Conservation (phyloP, 352 stramenopile genomes). For the Globisporangium alternatum region DNA sequence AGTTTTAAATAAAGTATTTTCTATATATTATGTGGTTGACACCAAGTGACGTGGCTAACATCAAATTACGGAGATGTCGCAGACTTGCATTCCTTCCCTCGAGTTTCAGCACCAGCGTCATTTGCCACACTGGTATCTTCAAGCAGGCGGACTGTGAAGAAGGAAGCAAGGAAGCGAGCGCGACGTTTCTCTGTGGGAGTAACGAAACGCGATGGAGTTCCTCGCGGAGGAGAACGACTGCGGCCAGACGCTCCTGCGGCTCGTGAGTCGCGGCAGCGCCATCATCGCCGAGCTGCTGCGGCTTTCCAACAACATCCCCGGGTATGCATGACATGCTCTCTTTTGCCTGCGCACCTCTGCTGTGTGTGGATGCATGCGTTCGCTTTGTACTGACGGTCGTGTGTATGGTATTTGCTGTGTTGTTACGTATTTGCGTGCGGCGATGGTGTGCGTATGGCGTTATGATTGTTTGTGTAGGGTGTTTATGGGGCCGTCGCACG, state of each 20-base stretch:
- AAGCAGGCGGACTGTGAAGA: not conserved
- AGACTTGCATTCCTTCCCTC: slow-evolving; percentile 2
- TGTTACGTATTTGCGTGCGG: not conserved
- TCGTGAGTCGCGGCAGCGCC: slow-evolving; percentile 88
- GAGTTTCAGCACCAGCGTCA: slow-evolving; percentile 4
- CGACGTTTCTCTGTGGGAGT: not conserved
- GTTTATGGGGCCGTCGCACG: slow-evolving; percentile 82
- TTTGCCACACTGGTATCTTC: slow-evolving; percentile 5
- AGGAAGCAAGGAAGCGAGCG: not conserved
- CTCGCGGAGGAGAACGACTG: slow-evolving; percentile 93
- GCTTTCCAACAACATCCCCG: slow-evolving; percentile 90
- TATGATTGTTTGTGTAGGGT: slow-evolving; percentile 36
- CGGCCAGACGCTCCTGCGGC: slow-evolving; percentile 91
- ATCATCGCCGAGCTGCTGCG: slow-evolving; percentile 93
- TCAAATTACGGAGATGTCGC: no score
- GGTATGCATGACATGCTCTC: slow-evolving; percentile 27
- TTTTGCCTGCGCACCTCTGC: not conserved
- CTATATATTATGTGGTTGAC: no score
- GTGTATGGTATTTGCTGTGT: not conserved
- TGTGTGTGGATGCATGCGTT: not conserved
- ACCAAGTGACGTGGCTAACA: no score
- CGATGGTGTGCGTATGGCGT: not conserved
- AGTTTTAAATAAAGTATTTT: no score
- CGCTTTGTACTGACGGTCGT: not conserved
- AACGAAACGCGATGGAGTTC: slow-evolving; percentile 67